phyloP scores from a whole-genome alignment of 768 basidiomycete species.

The Phylloporus rhodoxanthus region DNA sequence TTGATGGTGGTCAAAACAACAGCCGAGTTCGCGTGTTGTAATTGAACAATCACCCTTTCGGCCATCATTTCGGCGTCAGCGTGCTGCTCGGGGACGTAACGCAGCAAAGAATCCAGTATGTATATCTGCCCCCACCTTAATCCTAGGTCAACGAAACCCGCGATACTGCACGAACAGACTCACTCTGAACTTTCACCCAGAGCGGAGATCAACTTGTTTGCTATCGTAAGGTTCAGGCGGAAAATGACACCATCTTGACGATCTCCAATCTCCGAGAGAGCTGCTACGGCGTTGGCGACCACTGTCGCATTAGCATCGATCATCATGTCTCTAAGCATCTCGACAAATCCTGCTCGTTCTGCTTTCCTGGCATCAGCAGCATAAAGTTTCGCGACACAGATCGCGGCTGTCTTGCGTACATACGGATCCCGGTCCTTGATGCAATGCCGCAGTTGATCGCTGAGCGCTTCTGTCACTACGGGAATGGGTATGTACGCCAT shows the following conservation, averaged over 20 bases:
- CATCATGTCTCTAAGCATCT: constrained; percentile 85
- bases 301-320: constrained; percentile 94
- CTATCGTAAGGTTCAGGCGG: constrained; percentile 78
- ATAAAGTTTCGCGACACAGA: constrained; percentile 95
- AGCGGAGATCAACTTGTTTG: constrained; percentile 86
- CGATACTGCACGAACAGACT: constrained; percentile 30
- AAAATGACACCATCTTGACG: constrained; percentile 91
- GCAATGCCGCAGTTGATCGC: constrained; percentile 87
- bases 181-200: constrained; percentile 96
- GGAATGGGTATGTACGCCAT: constrained; percentile 99
- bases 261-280: constrained; percentile 94
- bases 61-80: constrained; percentile 90
- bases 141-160: constrained; percentile 8
- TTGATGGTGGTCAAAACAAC: constrained; percentile 99
- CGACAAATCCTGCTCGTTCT: constrained; percentile 87
- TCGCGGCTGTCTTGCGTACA: constrained; percentile 96
- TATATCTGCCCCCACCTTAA: constrained; percentile 98
- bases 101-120: constrained; percentile 88
- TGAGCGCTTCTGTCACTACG: constrained; percentile 74
- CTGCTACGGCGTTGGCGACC: constrained; percentile 94
- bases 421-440: constrained; percentile 95
- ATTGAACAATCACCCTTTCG: constrained; percentile 88
- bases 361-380: constrained; percentile 80
- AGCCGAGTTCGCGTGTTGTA: constrained; percentile 98
- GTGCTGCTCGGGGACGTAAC: constrained; percentile 86